phyloP scores from a whole-genome alignment of 441 rosid species.

The Brassica hybrid region DNA sequence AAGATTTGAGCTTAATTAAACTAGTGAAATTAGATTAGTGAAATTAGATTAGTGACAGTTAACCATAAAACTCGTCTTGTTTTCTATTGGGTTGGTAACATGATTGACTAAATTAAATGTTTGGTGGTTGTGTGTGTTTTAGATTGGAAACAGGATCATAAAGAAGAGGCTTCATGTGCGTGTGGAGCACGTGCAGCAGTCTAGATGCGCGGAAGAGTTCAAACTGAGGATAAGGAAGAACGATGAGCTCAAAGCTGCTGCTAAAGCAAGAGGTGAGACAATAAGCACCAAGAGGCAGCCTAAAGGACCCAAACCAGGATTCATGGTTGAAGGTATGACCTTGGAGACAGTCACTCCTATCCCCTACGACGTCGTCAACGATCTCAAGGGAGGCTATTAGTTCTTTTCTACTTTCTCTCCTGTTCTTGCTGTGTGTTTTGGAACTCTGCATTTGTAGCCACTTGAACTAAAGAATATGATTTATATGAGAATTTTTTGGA shows the following conservation, averaged over 20 bases:
- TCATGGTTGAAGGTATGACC: slow-evolving; percentile 91
- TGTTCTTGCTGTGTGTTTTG: neutral
- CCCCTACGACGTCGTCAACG: slow-evolving; percentile 93
- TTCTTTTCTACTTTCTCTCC: neutral
- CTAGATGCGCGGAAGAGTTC: slow-evolving; percentile 84
- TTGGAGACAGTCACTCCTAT: slow-evolving; percentile 95
- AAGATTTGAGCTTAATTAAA: neutral
- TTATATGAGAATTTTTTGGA: neutral
- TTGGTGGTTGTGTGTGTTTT: too few species aligned
- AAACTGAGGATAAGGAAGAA: slow-evolving; percentile 71
- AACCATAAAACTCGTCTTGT: neutral
- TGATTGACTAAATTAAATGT: neutral
- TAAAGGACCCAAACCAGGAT: slow-evolving; percentile 89
- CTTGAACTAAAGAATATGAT: neutral
- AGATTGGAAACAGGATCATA: slow-evolving; percentile 84
- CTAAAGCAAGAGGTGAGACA: slow-evolving; percentile 78
- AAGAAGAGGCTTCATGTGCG: slow-evolving; percentile 92
- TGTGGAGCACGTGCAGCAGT: slow-evolving; percentile 83
- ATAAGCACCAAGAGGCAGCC: slow-evolving; percentile 97
- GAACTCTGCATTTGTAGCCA: neutral
- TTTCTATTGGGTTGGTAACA: neutral
- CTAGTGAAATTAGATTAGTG: neutral
- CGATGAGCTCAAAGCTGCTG: slow-evolving; percentile 80
- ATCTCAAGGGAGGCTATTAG: slow-evolving; percentile 96
- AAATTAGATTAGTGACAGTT: neutral